Percentiles rank a stretch among this genome's conserved stretches.
phyloP scores from a whole-genome alignment of 306 rosid species.

The Hippophae gyantsensis region DNA sequence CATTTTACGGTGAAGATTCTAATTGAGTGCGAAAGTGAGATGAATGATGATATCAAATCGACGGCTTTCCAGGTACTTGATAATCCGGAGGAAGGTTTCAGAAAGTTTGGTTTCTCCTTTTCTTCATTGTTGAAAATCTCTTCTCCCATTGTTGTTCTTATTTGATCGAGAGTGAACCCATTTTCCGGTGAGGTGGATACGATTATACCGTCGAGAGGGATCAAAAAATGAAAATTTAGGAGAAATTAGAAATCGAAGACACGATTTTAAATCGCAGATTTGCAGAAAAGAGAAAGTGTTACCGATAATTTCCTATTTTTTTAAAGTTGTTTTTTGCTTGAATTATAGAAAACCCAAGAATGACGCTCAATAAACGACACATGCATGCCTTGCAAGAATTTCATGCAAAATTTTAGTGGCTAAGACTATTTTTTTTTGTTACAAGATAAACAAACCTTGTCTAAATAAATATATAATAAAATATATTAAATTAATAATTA shows the following conservation, averaged over 20 bases:
- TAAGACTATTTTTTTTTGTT: too few species aligned
- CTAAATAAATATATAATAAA: too few species aligned
- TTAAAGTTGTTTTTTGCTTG: conserved; percentile 8
- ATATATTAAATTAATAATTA: too few species aligned
- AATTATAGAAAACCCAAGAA: too few species aligned
- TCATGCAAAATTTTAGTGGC: too few species aligned
- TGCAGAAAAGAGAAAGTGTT: conserved; percentile 1
- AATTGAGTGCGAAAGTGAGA: conserved; percentile 53
- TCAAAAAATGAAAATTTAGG: conserved; percentile 22
- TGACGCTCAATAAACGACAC: too few species aligned
- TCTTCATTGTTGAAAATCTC: conserved; percentile 14
- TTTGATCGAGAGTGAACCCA: conserved; percentile 25
- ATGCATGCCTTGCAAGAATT: too few species aligned
- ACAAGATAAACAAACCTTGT: too few species aligned
- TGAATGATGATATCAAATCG: conserved; percentile 39
- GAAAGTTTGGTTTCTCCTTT: conserved; percentile 14
- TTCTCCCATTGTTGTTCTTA: conserved; percentile 45
- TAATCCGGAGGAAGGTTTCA: conserved; percentile 22
- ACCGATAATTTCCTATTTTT: conserved; percentile 30
- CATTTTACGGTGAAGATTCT: conserved; percentile 69
- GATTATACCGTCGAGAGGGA: too few species aligned
- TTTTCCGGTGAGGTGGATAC: conserved; percentile 20
- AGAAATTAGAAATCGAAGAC: conserved; percentile 15
- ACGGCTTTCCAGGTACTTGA: conserved; percentile 33
- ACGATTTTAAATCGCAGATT: conserved; percentile 2